Base-by-base conservation (phyloP, 2,329 filamentous ascomycete species). In the Cladophialophora chaetospira region DNA sequence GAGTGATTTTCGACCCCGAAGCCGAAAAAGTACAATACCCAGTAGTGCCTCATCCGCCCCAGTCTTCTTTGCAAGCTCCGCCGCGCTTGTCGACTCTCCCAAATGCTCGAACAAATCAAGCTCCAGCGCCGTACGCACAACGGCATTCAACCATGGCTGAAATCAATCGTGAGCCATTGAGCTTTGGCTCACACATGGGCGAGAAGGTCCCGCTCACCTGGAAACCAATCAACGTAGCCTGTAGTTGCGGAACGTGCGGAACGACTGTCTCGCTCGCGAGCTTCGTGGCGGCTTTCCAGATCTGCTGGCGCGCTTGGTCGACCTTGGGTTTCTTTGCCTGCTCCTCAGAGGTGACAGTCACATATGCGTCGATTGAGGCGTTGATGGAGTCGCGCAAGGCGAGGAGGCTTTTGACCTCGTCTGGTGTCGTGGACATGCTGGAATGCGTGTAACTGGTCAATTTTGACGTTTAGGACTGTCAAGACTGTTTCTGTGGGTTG, bases 21-120 rank as follows among this genome's bases (percentile, higher is more conserved):
- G 10, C 28, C 26, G 17, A 23, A 5, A 17, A 28, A 40, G 13
- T 23, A 33, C 26, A 21, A 11, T 13, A 72, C 71, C 66, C 26
- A 72, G 69, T 25, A 73, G 57, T 0, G 65, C 66, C 10, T 46
- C 57, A 17, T 72, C 69, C 3, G 67, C 70, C 4, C 65, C 67
- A 4, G 68, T 71, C 21, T 57, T 53, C 23, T 61, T 42, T 2
- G 70, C 63, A 9, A 73, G 49, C 48, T 69, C 64, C 10, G 59
- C 46, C 2, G 69, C 70, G 3, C 67, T 71, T 13, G 45, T 55
- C 1, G 45, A 55, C 10, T 33, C 10, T 17, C 44, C 53, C n/a
- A 55, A 35, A 19, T 48, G 44, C 19, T 49, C 50, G 25, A 55
- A 55, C 3, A 55, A 23, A 25, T 55, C 45, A 3, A 55, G 53